phyloP scores from a whole-genome alignment of 108 stramenopile species.

The Asterionellopsis glacialis region DNA sequence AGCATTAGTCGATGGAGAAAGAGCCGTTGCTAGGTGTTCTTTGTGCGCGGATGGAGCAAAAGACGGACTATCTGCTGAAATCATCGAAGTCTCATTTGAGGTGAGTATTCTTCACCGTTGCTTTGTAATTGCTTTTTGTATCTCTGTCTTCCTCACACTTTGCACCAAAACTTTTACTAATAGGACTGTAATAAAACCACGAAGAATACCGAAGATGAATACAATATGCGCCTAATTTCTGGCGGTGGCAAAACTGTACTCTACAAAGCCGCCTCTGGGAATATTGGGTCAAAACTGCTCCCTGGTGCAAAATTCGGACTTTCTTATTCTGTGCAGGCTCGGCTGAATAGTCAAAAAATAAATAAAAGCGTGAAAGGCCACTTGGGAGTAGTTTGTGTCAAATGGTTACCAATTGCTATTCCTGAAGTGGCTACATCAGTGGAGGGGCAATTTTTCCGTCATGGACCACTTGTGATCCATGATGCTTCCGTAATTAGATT shows the following conservation, averaged over 20 bases:
- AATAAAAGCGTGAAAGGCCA: constrained; percentile 26
- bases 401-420: constrained; percentile 52
- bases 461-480: constrained; percentile 60
- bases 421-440: constrained; percentile 13
- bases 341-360: constrained; percentile 19
- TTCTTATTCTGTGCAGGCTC: constrained; percentile 34
- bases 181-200: not conserved
- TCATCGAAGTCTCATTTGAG: constrained; percentile 47
- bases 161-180: not conserved
- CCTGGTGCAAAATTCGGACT: constrained; percentile 48
- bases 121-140: not conserved
- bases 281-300: constrained; percentile 19
- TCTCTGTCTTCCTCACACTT: not conserved
- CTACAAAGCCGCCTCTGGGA: constrained; percentile 12
- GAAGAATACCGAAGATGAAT: not conserved
- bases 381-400: constrained; percentile 53
- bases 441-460: constrained; percentile 12
- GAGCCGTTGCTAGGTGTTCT: constrained; percentile 34
- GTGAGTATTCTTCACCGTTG: constrained; percentile 20
- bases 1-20: constrained; percentile 52
- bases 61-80: constrained; percentile 28
- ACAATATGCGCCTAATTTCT: not conserved
- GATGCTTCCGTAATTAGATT: constrained; percentile 36
- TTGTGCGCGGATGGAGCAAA: constrained; percentile 36
- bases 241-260: constrained; percentile 18